Evolutionary conservation across 2,329 filamentous ascomycete species (phyloP).

Genomic region (Talaromyces funiculosus): DNA sequence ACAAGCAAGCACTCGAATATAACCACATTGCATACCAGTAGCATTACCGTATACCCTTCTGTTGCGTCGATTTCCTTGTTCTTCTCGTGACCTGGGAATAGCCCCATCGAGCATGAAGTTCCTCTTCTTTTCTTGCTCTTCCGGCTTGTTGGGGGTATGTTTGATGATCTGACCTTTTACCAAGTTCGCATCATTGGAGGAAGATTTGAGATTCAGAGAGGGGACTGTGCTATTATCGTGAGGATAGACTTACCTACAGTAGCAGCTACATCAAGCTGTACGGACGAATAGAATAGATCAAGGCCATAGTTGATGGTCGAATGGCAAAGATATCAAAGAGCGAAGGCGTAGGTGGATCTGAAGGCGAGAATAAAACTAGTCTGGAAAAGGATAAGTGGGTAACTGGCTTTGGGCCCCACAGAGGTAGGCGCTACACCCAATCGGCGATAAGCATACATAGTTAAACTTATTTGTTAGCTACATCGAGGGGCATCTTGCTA

Average conservation of each 20-base stretch:
- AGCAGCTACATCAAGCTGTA: background rate
- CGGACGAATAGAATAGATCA: background rate
- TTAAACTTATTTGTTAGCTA: background rate
- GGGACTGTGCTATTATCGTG: background rate
- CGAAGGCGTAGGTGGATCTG: background rate
- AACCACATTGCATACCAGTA: constrained; percentile 2
- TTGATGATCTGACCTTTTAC: constrained; percentile 43
- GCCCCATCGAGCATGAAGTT: constrained; percentile 12
- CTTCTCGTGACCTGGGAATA: background rate
- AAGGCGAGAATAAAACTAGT: constrained; percentile 11
- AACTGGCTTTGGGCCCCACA: background rate
- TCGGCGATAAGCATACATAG: background rate
- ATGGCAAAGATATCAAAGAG: background rate
- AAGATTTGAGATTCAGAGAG: background rate
- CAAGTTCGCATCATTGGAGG: constrained; percentile 41
- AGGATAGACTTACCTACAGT: background rate
- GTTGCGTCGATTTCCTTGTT: background rate
- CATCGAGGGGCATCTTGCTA: background rate
- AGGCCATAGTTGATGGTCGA: background rate
- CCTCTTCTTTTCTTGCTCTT: background rate
- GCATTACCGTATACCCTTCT: background rate
- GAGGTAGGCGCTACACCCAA: background rate
- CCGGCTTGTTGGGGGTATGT: constrained; percentile 18
- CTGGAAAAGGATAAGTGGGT: constrained; percentile 1
- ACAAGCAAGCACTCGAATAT: background rate